Base-by-base conservation (phyloP, 1,284 basidiomycete genomes). In the Cutaneotrichosporon mucoides region DNA sequence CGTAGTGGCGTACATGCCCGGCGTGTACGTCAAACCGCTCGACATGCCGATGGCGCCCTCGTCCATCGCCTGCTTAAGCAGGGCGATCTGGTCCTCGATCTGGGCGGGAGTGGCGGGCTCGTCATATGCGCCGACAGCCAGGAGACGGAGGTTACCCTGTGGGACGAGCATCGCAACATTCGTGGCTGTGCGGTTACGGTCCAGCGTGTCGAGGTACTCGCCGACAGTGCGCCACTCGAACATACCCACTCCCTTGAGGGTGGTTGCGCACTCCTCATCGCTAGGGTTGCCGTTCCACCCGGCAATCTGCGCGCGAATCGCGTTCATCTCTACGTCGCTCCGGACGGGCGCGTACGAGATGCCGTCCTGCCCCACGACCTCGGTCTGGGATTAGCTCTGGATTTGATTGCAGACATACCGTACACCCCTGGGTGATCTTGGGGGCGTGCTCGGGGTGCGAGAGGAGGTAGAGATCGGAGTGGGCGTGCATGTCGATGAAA, bases 401-500 rank as follows among this genome's bases (percentile, higher is more conserved):
- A 2, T 13, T 6, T 41, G 33, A 24, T 5, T 10, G 13, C 3
- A 1, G 24, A 70, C 71, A 63, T 50, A 75, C 73, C 9, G 76
- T 77, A 44, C 69, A 70, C 2, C 75, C 76, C 60, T 78, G 76
- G 6, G 68, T 71, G 53, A 78, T 69, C 60, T 76, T 76, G n/a
- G 76, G 61, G 48, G 66, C 66, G 52, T 78, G 76, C 1, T 57
- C 66, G 1, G 75, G 72, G 53, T 74, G 66, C 5, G 71, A 70
- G 34, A 78, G 59, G 42, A 78, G 64, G 52, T 74, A 72, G 41
- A 77, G 61, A 60, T 78, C 76, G 9, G 69, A 72, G 60, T 78
- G 76, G 4, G 76, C 76, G 64, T 78, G 76, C 66, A 78, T 66
- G 59, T 78, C 76, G 52, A 78, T 76, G 59, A 78, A 78, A 3